Base-by-base conservation (phyloP, 2,329 filamentous ascomycete species). In the Bimuria novae-zelandiae region DNA sequence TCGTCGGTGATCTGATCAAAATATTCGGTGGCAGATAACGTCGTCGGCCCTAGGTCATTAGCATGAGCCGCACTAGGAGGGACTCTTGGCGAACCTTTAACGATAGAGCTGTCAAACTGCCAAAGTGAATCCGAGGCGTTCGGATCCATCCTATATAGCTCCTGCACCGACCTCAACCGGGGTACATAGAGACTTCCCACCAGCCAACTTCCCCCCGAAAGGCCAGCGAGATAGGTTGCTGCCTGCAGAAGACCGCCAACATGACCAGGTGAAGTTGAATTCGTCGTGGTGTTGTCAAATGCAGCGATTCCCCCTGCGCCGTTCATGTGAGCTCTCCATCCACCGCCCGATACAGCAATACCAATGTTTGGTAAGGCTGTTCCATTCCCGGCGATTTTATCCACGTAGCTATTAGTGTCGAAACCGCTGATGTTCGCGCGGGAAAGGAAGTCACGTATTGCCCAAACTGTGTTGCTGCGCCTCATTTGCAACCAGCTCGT, bases 121-220 rank as follows among this genome's bases (percentile, higher is more conserved):
- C 85, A 88, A 1, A 86, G 68, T 8, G 74, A 74, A 3, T 73
- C 76, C 17, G 12, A 5, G 39, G 44, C 51, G 12, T 80, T 76
- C 10, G 60, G 49, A 25, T 61, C 66, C 25, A 77, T 70, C 14
- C 76, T 71, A 44, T 82, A 72, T 41, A 89, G 77, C 52, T 74
- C 67, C 37, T 80, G 70, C 3, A 90, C 80, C 0, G 85, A 84
- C 14, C 84, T 87, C 68, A 89, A 93, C 75, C 93, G 93, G 68
- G 85, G 84, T 63, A 84, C 77, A 52, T 83, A 90, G 14, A 94
- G 75, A 45, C 86, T 89, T 11, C 89, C 88, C 3, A 93, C 83
- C 10, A 93, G 78, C 90, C 90, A 94, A 52, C 85, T 84, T 41
- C 90, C 90, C 29, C 90, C 90, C 8, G 88, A 92, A 2, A 94